Percentiles rank a stretch among this genome's conserved stretches.
These are phyloP conservation scores for Eimeria zaria DNA, from an alignment of 169 alveolate species.

Conservation along the genomic window DNA sequence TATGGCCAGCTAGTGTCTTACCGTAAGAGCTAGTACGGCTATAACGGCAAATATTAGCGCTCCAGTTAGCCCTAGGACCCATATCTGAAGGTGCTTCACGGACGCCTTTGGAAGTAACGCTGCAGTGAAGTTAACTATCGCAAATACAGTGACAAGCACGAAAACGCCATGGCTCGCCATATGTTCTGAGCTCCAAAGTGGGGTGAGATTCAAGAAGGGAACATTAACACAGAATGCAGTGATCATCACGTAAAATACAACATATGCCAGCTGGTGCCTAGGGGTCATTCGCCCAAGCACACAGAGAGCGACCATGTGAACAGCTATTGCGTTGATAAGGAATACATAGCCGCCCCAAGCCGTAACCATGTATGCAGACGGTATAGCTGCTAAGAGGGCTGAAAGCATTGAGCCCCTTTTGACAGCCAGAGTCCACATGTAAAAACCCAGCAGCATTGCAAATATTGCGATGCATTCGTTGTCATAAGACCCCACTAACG, in stretches of 20 bases:
- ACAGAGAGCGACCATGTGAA: constrained; percentile 94
- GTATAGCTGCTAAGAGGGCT: constrained; percentile 90
- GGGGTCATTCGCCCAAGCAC: constrained; percentile 94
- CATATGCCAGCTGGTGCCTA: constrained; percentile 95
- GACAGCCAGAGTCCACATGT: constrained; percentile 96
- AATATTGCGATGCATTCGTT: constrained; percentile 99
- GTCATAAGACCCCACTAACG: constrained; percentile 98
- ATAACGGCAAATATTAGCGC: constrained; percentile 46
- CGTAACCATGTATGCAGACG: constrained; percentile 92
- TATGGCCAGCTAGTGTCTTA: constrained; percentile 60
- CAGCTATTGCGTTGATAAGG: constrained; percentile 97
- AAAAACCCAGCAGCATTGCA: constrained; percentile 97
- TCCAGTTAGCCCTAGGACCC: constrained; percentile 37
- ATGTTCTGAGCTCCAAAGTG: constrained; percentile 97
- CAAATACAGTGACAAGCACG: constrained; percentile 90
- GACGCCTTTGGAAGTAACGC: constrained; percentile 37
- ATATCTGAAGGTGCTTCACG: constrained; percentile 60
- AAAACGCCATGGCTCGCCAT: constrained; percentile 98
- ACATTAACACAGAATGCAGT: constrained; percentile 97
- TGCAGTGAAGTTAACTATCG: constrained; percentile 26
- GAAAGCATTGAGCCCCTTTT: constrained; percentile 95
- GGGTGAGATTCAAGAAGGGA: constrained; percentile 97
- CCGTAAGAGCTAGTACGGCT: constrained; percentile 85
- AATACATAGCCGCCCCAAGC: constrained; percentile 99
- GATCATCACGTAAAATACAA: constrained; percentile 96